Evolutionary conservation across 352 stramenopile species (phyloP).

Genomic region (Phytophthora fragariae): DNA sequence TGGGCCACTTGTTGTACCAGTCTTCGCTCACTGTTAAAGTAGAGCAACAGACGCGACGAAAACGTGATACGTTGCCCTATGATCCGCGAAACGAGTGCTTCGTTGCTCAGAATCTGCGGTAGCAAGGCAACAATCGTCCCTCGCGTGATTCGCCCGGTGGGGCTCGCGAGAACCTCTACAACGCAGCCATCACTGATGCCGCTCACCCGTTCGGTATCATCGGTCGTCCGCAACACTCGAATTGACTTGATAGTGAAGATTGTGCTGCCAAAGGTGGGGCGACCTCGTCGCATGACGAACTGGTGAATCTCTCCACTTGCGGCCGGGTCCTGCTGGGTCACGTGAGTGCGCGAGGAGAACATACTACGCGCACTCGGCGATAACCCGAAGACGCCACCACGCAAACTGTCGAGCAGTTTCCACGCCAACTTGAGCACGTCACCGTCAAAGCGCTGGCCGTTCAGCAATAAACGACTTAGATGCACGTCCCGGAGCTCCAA

Average conservation of each 20-base stretch:
- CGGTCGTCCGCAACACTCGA: conserved; percentile 20
- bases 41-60: conserved; percentile 24
- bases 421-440: conserved; percentile 28
- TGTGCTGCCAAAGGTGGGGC: conserved; percentile 30
- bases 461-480: conserved; percentile 13
- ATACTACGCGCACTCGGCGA: conserved; percentile 19
- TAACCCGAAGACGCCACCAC: conserved; percentile 9
- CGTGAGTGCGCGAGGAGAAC: conserved; percentile 21
- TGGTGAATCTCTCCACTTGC: conserved; percentile 25
- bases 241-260: conserved; percentile 29
- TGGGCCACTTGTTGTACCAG: conserved; percentile 23
- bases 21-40: conserved; percentile 23
- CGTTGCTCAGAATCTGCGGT: conserved; percentile 17
- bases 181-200: conserved; percentile 19
- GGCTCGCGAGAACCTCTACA: conserved; percentile 19
- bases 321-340: conserved; percentile 12
- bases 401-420: conserved; percentile 29
- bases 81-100: conserved; percentile 10
- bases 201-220: conserved; percentile 15
- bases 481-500: conserved; percentile 27
- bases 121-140: conserved; percentile 18
- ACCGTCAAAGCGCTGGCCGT: conserved; percentile 27
- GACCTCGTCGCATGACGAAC: conserved; percentile 44
- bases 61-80: conserved; percentile 20
- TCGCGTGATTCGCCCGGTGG: conserved; percentile 12